A percentile compares a stretch with the other conserved stretches of the same genome.
These are phyloP conservation scores for Albizia julibrissin DNA, from an alignment of 306 rosid genomes.

Conservation along the genomic window DNA sequence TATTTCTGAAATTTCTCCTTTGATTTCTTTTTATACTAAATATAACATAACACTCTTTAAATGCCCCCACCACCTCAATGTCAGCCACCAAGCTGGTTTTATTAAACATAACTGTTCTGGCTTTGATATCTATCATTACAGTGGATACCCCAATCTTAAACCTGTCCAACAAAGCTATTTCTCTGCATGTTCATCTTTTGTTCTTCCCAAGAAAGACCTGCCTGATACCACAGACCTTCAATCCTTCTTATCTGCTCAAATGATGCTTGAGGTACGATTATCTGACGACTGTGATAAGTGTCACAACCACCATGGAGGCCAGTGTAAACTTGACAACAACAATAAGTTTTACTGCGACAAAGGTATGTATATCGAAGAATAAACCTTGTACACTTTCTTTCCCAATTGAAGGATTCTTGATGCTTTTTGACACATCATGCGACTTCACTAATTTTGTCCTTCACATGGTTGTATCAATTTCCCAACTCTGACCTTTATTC, in stretches of 20 bases:
- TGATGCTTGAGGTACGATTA: background rate
- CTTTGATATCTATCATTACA: conserved; percentile 26
- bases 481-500: background rate
- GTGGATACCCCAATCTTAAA: too few species aligned
- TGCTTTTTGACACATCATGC: background rate
- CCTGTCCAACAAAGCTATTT: background rate
- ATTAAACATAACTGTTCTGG: background rate
- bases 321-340: background rate
- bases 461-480: background rate
- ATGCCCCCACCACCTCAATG: conserved; percentile 21
- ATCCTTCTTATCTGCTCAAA: conserved; percentile 29
- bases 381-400: background rate
- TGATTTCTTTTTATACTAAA: background rate
- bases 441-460: background rate
- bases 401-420: background rate
- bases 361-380: background rate
- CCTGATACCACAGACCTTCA: conserved; percentile 10
- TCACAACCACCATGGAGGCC: background rate
- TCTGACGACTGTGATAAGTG: background rate
- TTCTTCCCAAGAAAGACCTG: conserved; percentile 2
- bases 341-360: background rate
- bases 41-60: conserved; percentile 28
- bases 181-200: conserved; percentile 34
- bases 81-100: background rate
- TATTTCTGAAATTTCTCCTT: conserved; percentile 20